These are phyloP conservation scores for Theobroma cacao DNA, from an alignment of 345 rosid genomes.

Conservation along the genomic window DNA sequence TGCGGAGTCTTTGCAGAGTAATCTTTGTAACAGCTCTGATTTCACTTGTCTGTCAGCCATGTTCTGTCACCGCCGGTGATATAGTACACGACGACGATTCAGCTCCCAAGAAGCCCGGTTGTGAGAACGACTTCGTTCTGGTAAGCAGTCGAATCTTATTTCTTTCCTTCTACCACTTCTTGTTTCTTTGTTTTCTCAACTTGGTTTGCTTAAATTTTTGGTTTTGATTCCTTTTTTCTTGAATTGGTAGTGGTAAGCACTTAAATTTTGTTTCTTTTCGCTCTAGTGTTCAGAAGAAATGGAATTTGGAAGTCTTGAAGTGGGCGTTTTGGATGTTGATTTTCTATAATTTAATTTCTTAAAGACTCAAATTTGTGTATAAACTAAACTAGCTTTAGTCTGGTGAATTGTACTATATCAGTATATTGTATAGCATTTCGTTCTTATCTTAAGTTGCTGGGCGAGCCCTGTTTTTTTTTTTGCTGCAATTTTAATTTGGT, in stretches of 20 bases:
- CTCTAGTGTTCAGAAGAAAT: no score
- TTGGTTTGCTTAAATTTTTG: slow-evolving; percentile 22
- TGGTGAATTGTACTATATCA: not conserved
- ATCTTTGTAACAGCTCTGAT: slow-evolving; percentile 35
- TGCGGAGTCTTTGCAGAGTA: slow-evolving; percentile 32
- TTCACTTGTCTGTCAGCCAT: slow-evolving; percentile 41
- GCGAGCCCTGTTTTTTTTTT: not conserved
- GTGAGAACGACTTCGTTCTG: slow-evolving; percentile 95
- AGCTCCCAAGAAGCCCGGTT: slow-evolving; percentile 98
- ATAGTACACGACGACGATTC: slow-evolving; percentile 84
- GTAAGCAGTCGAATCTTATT: slow-evolving; percentile 31
- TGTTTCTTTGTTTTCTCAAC: slow-evolving; percentile 24
- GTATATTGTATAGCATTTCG: not conserved
- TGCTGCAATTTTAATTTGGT: not conserved
- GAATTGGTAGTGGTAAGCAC: not conserved
- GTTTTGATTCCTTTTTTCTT: not conserved
- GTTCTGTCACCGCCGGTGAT: slow-evolving; percentile 70
- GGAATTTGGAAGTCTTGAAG: not conserved
- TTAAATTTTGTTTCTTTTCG: slow-evolving; percentile 5
- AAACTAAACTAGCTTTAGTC: not conserved
- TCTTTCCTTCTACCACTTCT: slow-evolving; percentile 18
- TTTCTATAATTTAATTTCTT: not conserved
- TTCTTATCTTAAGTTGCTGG: not conserved
- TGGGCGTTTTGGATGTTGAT: not conserved
- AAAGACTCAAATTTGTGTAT: not conserved